Conservation (phyloP, 805 yeast genomes). For the Candida maris region DNA sequence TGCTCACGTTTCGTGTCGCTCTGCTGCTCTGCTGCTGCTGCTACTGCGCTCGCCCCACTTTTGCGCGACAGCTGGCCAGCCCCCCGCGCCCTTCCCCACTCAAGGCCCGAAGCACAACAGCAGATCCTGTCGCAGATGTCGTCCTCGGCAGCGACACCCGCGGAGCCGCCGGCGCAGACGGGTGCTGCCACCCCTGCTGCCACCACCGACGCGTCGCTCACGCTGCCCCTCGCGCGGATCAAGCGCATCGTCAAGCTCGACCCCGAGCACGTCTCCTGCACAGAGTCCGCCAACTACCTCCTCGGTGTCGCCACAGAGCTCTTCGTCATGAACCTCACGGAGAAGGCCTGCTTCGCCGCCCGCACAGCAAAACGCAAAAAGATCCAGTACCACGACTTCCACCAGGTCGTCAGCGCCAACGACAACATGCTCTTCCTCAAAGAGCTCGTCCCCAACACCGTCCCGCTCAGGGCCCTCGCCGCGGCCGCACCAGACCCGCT, state of each 20-base stretch:
- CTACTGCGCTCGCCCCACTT: too few species aligned
- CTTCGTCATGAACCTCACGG: conserved; percentile 65
- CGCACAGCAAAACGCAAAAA: conserved; percentile 64
- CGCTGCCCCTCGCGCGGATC: conserved; percentile 63
- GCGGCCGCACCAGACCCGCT: conserved; percentile 36
- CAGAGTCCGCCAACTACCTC: conserved; percentile 69
- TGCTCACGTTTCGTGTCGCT: too few species aligned
- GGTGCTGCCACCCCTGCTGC: too few species aligned
- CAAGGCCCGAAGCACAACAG: too few species aligned
- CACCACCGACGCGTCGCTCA: conserved; percentile 4
- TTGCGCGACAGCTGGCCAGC: too few species aligned
- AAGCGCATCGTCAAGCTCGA: conserved; percentile 72
- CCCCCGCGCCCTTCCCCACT: too few species aligned
- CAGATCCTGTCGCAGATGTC: too few species aligned
- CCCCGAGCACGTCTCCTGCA: conserved; percentile 64
- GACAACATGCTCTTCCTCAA: conserved; percentile 61
- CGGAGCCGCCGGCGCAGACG: too few species aligned
- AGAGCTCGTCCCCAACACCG: conserved; percentile 65
- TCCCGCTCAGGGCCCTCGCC: conserved; percentile 44
- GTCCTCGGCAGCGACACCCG: too few species aligned
- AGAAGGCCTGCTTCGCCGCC: conserved; percentile 65
- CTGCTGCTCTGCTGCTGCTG: too few species aligned
- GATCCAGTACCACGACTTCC: conserved; percentile 66
- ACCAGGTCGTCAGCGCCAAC: conserved; percentile 54
- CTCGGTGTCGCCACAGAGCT: conserved; percentile 76